phyloP scores from a whole-genome alignment of 2,329 filamentous ascomycete species.

The Geosmithia putterillii region DNA sequence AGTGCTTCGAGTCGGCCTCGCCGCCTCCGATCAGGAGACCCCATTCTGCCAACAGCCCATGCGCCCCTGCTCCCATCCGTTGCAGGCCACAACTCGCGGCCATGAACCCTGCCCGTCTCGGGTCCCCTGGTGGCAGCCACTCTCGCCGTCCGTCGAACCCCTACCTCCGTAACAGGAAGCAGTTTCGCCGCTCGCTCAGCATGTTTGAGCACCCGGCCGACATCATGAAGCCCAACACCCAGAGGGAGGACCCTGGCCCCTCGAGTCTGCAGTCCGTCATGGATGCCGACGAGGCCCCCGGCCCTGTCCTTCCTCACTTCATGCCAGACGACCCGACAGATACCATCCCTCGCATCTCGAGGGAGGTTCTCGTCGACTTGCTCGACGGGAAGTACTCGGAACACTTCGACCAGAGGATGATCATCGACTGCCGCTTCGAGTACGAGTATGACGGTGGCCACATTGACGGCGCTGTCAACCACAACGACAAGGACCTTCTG shows the following conservation, averaged over 20 bases:
- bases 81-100: slow-evolving; percentile 53
- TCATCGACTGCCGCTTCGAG: slow-evolving; percentile 96
- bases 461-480: slow-evolving; percentile 87
- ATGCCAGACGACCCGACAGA: slow-evolving; percentile 69
- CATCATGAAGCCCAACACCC: slow-evolving; percentile 63
- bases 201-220: slow-evolving; percentile 95
- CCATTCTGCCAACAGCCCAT: slow-evolving; percentile 48
- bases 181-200: slow-evolving; percentile 84
- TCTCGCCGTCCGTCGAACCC: slow-evolving; percentile 62
- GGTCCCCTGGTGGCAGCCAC: slow-evolving; percentile 57
- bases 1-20: slow-evolving; percentile 66
- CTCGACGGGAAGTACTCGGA: slow-evolving; percentile 74
- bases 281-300: slow-evolving; percentile 68
- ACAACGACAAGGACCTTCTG: slow-evolving; percentile 89
- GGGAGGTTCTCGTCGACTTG: slow-evolving; percentile 72
- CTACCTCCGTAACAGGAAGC: slow-evolving; percentile 67
- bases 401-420: slow-evolving; percentile 66
- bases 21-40: slow-evolving; percentile 59
- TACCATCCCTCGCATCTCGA: slow-evolving; percentile 76
- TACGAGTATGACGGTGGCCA: slow-evolving; percentile 97
- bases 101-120: slow-evolving; percentile 46
- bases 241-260: slow-evolving; percentile 38
- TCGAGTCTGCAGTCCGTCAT: slow-evolving; percentile 57
- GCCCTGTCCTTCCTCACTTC: slow-evolving; percentile 73
- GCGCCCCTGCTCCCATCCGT: slow-evolving; percentile 43